These are phyloP conservation scores for Exobasidium rhododendri DNA, from an alignment of 1,284 basidiomycete genomes.

Conservation along the genomic window DNA sequence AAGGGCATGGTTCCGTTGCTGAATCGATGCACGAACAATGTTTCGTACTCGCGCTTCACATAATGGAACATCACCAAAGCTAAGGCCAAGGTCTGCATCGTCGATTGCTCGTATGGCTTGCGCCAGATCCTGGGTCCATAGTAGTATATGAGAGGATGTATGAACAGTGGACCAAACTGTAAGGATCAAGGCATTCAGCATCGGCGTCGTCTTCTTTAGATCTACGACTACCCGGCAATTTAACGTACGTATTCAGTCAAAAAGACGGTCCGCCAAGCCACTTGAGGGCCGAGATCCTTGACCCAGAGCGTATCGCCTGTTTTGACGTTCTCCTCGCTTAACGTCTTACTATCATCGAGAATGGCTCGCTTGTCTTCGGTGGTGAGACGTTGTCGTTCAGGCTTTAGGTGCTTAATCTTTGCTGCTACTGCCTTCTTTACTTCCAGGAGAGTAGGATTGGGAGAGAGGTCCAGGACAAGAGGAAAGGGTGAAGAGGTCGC, in stretches of 20 bases:
- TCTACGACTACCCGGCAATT: not conserved
- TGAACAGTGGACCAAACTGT: constrained; percentile 80
- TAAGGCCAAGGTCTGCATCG: constrained; percentile 76
- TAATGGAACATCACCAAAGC: constrained; percentile 81
- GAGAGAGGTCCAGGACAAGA: constrained; percentile 25
- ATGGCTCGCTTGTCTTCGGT: constrained; percentile 41
- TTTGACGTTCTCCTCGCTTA: constrained; percentile 27
- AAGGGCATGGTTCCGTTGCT: constrained; percentile 91
- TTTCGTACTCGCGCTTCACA: constrained; percentile 87
- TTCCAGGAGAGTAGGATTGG: constrained; percentile 32
- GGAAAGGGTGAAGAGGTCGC: constrained; percentile 39
- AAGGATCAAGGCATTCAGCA: constrained; percentile 10
- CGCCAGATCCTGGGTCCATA: constrained; percentile 67
- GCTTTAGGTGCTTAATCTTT: constrained; percentile 25
- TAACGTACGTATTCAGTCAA: constrained; percentile 43
- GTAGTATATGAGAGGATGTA: constrained; percentile 83
- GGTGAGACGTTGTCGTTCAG: constrained; percentile 46
- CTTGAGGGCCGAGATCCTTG: constrained; percentile 52
- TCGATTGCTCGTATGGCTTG: constrained; percentile 67
- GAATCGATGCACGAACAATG: constrained; percentile 78
- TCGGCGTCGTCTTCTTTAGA: not conserved
- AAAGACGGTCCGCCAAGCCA: constrained; percentile 53
- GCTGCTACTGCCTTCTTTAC: constrained; percentile 41
- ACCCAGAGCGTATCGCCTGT: constrained; percentile 37
- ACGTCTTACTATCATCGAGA: constrained; percentile 37